Evolutionary conservation across 495 filamentous ascomycete genomes (phyloP).

Genomic region (Zalerion maritima): DNA sequence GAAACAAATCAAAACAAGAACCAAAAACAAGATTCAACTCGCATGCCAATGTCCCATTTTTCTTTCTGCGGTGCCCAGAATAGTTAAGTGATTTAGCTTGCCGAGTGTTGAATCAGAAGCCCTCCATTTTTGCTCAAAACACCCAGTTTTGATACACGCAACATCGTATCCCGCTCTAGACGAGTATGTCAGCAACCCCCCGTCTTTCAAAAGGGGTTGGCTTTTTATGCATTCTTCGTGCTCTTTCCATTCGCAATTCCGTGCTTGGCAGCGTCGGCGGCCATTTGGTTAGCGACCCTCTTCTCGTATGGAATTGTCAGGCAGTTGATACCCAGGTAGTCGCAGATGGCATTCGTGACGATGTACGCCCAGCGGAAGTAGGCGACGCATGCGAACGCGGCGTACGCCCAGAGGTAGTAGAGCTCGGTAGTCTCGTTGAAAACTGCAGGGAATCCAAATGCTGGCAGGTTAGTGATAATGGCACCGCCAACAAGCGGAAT

Average conservation of each 20-base stretch:
- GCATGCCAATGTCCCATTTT: too few relatives aligned
- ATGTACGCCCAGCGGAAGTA: slow-evolving; percentile 89
- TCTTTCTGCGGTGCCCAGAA: too few relatives aligned
- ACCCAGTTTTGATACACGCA: too few relatives aligned
- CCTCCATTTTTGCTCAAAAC: too few relatives aligned
- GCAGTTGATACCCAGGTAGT: slow-evolving; percentile 85
- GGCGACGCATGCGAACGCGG: slow-evolving; percentile 61
- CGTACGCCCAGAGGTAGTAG: slow-evolving; percentile 69
- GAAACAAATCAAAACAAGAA: too few relatives aligned
- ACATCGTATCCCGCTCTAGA: too few relatives aligned
- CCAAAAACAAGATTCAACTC: too few relatives aligned
- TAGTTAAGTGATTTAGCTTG: too few relatives aligned
- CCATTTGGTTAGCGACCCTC: slow-evolving; percentile 27
- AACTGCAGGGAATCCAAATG: slow-evolving; percentile 49
- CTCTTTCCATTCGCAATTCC: slow-evolving; percentile 18
- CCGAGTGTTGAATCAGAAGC: too few relatives aligned
- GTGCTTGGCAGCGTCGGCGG: slow-evolving; percentile 7
- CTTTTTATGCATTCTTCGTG: too few relatives aligned
- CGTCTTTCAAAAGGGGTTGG: too few relatives aligned
- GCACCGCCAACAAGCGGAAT: slow-evolving; percentile 74
- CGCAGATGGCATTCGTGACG: slow-evolving; percentile 83
- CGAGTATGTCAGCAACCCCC: too few relatives aligned
- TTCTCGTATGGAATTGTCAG: slow-evolving; percentile 66
- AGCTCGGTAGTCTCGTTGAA: slow-evolving; percentile 48
- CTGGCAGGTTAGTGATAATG: slow-evolving; percentile 66